These are phyloP conservation scores for Hirschfeldia incana DNA, from an alignment of 345 rosid species.

Conservation along the genomic window DNA sequence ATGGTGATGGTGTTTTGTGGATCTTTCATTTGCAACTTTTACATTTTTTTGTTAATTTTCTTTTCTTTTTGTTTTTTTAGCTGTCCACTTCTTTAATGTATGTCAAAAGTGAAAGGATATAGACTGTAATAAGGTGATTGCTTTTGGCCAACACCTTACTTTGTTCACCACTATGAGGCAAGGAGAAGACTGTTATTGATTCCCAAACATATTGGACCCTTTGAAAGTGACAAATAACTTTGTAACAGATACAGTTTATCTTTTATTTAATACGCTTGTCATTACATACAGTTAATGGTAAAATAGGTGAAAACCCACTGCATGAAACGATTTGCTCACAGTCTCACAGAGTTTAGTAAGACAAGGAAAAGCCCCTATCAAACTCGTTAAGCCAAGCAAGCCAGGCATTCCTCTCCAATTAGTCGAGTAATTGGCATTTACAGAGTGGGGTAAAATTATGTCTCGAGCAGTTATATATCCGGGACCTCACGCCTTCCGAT, in stretches of 20 bases:
- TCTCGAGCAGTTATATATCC: too few relatives aligned
- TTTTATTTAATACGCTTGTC: not conserved
- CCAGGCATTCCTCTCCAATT: too few relatives aligned
- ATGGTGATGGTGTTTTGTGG: constrained; percentile 27
- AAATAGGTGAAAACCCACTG: constrained; percentile 22
- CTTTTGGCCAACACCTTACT: constrained; percentile 41
- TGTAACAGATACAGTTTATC: not conserved
- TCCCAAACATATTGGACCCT: constrained; percentile 44
- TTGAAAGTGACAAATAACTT: constrained; percentile 25
- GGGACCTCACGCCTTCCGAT: too few relatives aligned
- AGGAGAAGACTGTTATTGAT: constrained; percentile 39
- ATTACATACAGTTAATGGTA: constrained; percentile 16
- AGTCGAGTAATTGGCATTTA: too few relatives aligned
- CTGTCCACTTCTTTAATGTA: constrained; percentile 25
- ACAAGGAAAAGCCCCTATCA: not conserved
- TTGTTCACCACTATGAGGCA: constrained; percentile 41
- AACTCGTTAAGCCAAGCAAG: not conserved
- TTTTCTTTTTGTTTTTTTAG: not conserved
- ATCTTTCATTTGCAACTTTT: constrained; percentile 17
- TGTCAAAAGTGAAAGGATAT: constrained; percentile 33
- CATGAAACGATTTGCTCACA: constrained; percentile 16
- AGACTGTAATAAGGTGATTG: constrained; percentile 35
- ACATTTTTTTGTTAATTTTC: not conserved
- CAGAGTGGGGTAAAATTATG: too few relatives aligned
- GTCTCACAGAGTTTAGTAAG: not conserved